These are phyloP conservation scores for Eutrema heterophyllum DNA, from an alignment of 345 rosid species.

Conservation along the genomic window DNA sequence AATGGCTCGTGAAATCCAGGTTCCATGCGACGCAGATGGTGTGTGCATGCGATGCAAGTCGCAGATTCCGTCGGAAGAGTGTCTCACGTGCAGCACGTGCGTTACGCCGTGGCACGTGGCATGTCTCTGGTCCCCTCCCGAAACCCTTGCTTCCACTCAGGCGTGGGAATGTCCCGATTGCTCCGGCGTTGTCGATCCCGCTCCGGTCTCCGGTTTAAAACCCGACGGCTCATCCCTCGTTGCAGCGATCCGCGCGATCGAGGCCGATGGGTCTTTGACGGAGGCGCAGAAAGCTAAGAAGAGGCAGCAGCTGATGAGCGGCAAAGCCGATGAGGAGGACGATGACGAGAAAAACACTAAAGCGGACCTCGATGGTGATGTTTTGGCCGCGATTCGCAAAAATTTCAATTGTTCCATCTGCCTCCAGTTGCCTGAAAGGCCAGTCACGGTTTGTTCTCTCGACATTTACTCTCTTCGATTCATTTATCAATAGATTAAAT, in stretches of 20 bases:
- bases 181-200: not conserved
- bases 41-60: conserved; percentile 61
- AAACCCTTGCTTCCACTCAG: conserved; percentile 39
- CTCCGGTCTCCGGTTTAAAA: not conserved
- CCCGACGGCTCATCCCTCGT: conserved; percentile 3
- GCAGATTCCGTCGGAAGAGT: conserved; percentile 40
- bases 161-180: conserved; percentile 73
- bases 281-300: conserved; percentile 46
- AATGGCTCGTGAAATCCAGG: conserved; percentile 42
- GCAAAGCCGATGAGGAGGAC: conserved; percentile 14
- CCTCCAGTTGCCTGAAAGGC: conserved; percentile 56
- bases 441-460: conserved; percentile 54
- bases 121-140: conserved; percentile 44
- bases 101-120: conserved; percentile 74
- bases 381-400: conserved; percentile 33
- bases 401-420: conserved; percentile 55
- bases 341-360: not conserved
- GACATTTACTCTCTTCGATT: not conserved
- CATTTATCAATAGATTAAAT: not conserved
- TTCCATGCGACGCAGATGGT: conserved; percentile 67
- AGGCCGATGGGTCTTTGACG: conserved; percentile 38
- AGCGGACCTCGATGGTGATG: not conserved
- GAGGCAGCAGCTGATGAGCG: conserved; percentile 43
- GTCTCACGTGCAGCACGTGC: conserved; percentile 52
- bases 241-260: conserved; percentile 38